Evolutionary conservation across 192 early-diverging fungal species (phyloP), one percentile per base, ranked within the genome.

Genomic region (Bifiguratus adelaidae): DNA sequence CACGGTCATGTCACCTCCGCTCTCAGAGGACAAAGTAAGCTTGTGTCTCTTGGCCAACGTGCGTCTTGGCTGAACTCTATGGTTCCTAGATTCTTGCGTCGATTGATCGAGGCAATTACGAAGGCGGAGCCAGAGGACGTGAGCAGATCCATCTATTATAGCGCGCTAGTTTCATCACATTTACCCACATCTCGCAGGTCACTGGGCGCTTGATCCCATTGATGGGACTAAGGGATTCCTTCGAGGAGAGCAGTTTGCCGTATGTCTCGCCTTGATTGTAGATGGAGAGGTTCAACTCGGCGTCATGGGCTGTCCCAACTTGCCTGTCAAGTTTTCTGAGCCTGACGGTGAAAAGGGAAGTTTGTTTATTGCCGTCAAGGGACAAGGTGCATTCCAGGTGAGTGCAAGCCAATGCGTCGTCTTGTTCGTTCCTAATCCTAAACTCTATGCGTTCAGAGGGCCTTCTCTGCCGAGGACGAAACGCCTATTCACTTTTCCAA

Each of bases 181-280:
- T 9, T n/a, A 33, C 32, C 32, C n/a, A 9, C 32, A 8, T 33
- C 32, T 33, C n/a, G 8, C 28, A 60, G 58, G 58, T 32, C 68
- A 74, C 54, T 89, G 86, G 86, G 80, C 84, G n/a, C 70, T 89
- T 29, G 86, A 89, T 56, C 86, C 86, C 8, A 79, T 87, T 63
- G 92, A 99, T 63, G 96, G 96, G n/a, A 99, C 96, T 22, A 96
- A 94, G 61, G 96, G 96, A 18, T 99, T 99, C 55, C 64, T 99
- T 60, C 77, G 96, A 40, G 92, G 94, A 45, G 92, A 91, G 58
- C 96, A 99, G 71, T 99, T 78, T 67, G 92, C 94, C 0, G 92
- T 99, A 2, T 96, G 94, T 54, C 70, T 99, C 23, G 89, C 92
- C 13, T 68, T 97, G 36, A 81, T 97, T 50, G 68, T 86, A 2